Conservation (phyloP, 2,329 filamentous ascomycete genomes). For the Amauroascus verrucosus region DNA sequence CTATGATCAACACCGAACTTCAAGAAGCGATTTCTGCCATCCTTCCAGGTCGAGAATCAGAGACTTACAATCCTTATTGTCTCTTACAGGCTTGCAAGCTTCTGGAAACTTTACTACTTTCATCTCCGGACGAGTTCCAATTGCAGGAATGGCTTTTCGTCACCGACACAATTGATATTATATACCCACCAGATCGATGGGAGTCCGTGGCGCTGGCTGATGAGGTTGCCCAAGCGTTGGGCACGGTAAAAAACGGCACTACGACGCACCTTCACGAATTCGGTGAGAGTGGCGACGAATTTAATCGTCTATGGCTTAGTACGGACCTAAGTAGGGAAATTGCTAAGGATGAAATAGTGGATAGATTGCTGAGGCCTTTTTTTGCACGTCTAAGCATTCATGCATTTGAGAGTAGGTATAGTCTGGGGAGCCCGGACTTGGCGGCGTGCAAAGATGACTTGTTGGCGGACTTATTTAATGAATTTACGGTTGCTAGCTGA, state of each 20-base stretch:
- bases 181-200: slow-evolving; percentile 65
- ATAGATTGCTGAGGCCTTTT: slow-evolving; percentile 73
- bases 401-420: slow-evolving; percentile 86
- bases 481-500: slow-evolving; percentile 48
- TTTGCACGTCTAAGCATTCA: slow-evolving; percentile 86
- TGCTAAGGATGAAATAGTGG: slow-evolving; percentile 53
- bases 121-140: slow-evolving; percentile 91
- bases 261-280: slow-evolving; percentile 16
- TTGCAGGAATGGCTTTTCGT: slow-evolving; percentile 98
- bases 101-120: slow-evolving; percentile 73
- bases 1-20: slow-evolving; percentile 75
- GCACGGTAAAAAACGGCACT: slow-evolving; percentile 31
- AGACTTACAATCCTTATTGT: slow-evolving; percentile 65
- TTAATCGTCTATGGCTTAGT: slow-evolving; percentile 35
- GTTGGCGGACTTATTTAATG: slow-evolving; percentile 68
- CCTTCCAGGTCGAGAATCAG: slow-evolving; percentile 57
- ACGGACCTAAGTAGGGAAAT: slow-evolving; percentile 44
- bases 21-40: slow-evolving; percentile 69
- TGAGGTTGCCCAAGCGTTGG: slow-evolving; percentile 68
- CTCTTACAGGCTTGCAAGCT: slow-evolving; percentile 89
- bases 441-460: slow-evolving; percentile 54
- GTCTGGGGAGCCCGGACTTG: slow-evolving; percentile 61
- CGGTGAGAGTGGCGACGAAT: slow-evolving; percentile 22
- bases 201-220: slow-evolving; percentile 69
- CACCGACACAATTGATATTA: slow-evolving; percentile 90